A percentile compares a stretch with the other conserved stretches of the same genome.
Conservation (phyloP, 306 rosid species). For the Fragaria nilgerrensis region DNA sequence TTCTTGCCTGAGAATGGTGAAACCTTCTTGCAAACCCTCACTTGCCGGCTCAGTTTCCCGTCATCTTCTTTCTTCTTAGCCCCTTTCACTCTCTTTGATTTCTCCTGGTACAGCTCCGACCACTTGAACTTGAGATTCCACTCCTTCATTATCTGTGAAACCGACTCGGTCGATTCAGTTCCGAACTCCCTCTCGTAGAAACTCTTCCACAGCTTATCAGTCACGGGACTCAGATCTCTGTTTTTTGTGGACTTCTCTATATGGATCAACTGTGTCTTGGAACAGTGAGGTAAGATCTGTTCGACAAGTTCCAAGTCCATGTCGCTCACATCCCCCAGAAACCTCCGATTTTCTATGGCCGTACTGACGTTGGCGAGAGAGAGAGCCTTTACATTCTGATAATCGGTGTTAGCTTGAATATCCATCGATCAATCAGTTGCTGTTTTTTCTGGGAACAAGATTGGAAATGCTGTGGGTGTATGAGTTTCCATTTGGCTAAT, state of each 20-base stretch:
- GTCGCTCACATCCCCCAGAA: not conserved
- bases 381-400: not conserved
- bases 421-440: not conserved
- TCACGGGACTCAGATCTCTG: not conserved
- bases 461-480: not conserved
- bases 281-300: not conserved
- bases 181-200: not conserved
- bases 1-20: too few species aligned
- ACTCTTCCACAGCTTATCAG: not conserved
- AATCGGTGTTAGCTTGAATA: not conserved
- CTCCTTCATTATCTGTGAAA: not conserved
- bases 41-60: not conserved
- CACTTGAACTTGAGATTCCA: not conserved
- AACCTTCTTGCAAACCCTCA: too few species aligned
- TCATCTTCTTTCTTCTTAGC: not conserved
- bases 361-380: not conserved
- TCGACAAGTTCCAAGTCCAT: not conserved
- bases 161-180: not conserved
- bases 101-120: not conserved
- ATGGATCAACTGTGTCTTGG: not conserved
- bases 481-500: not conserved
- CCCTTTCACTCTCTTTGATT: not conserved
- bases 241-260: not conserved
- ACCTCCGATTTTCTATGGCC: not conserved
- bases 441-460: not conserved